Base-by-base conservation (phyloP, 257 asterid genomes). In the Agastache rugosa region DNA sequence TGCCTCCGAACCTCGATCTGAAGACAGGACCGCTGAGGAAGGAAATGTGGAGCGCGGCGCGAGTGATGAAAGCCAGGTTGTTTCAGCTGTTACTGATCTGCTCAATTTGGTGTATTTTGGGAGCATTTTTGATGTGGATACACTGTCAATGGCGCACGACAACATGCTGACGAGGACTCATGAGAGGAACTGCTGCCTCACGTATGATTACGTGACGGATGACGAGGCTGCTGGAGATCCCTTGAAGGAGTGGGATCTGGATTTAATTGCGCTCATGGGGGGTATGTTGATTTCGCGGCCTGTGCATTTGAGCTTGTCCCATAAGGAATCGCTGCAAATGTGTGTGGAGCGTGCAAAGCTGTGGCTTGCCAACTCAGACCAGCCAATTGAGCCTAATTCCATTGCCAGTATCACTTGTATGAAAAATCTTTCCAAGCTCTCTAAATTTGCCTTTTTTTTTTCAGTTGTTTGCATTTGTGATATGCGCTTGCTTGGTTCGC, bases 191-290 rank as follows among this genome's bases (percentile, higher is more conserved):
- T 89, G 91, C 75, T 91, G 98, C 83, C 81, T 93, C 74, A 83
- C 96, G 0, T 93, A 93, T 42, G 98, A 93, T 78, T 87, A 84
- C 66, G 96, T 93, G 47, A 91, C 97, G 5, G 97, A 91, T 67
- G 98, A 88, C 50, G 97, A 86, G 34, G 69, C 82, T 37, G 83
- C 83, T 0, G 83, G 83, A 16, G 97, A 86, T 63, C 85, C 86
- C 58, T 77, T 93, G 75, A 88, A 84, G 22, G 97, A 91, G 75
- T 62, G 77, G 72, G 98, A 93, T 72, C 80, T 93, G 89, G 97
- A 93, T 72, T 77, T 87, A 82, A 86, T 93, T 74, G 81, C 97
- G 8, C 74, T 67, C 87, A 88, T 91, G 6, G 95, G 91, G 12
- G 79, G 83, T 3, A 62, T 85, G 68, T 45, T 91, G 82, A 80